Base-by-base conservation (phyloP, 2,329 filamentous ascomycete species). In the Fusarium incarnatum region DNA sequence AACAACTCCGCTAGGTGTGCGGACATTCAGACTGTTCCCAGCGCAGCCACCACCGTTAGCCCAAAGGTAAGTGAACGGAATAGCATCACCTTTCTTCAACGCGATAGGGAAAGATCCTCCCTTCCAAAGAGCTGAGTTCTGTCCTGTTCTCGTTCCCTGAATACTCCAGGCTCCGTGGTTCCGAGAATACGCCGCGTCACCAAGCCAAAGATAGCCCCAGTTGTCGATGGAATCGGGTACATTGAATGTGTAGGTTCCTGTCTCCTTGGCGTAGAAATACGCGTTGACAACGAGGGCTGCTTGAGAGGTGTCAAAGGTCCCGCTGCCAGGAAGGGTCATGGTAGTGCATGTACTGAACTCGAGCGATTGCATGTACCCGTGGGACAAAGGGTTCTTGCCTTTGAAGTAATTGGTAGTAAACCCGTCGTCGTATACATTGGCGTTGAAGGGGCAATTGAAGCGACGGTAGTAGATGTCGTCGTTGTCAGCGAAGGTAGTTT, bases 1-100 rank as follows among this genome's bases (percentile, higher is more conserved):
- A 18, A 16, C 32, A 8, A 11, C 7, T 1, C 42, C 42, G 22
- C 53, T 28, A 4, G 42, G 42, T 0, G 18, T 37, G 4, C 11
- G 13, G 3, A 56, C 23, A 6, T 23, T 37, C 1, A 56, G 13
- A 37, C 34, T 16, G 23, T 37, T 56, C 5, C 30, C n/a, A 56
- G n/a, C 53, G 22, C 53, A 56, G 16, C 53, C 53, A 13, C 53
- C 53, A 5, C 53, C 53, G 6, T 56, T 49, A 5, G 42, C 53
- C 42, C 53, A 56, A 22, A 49, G 42, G 15, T 49, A 56, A 2
- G 42, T 56, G 1, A 49, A 49, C 1, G 42, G 42, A n/a, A 56
- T 56, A 28, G 42, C 42, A 28, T 56, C 42, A 15, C 53, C 42
- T 15, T 56, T 49, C 2, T n/a, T 37, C 23, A 49, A 11, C 6